phyloP scores from a whole-genome alignment of 2,329 filamentous ascomycete species.

The Lecanicillium sp. region DNA sequence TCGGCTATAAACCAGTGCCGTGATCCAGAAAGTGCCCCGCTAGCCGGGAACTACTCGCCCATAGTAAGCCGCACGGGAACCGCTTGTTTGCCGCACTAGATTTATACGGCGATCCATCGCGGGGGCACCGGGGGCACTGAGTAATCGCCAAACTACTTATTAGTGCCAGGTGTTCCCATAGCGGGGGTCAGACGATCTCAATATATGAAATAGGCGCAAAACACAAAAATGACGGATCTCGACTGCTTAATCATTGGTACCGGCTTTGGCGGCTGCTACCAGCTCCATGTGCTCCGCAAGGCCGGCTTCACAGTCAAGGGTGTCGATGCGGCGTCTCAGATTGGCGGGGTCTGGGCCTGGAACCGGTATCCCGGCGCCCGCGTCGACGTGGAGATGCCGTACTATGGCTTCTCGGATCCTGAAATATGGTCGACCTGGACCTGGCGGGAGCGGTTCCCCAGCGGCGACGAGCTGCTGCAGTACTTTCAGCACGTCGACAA shows the following conservation, averaged over 20 bases:
- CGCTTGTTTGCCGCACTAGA: too few relatives aligned
- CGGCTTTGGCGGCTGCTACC: slow-evolving; percentile 26
- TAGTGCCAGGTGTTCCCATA: too few relatives aligned
- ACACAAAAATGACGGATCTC: neutral
- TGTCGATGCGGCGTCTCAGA: slow-evolving; percentile 36
- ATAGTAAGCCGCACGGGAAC: too few relatives aligned
- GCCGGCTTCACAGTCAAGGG: slow-evolving; percentile 33
- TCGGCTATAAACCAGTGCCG: too few relatives aligned
- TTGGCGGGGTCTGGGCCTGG: slow-evolving; percentile 43
- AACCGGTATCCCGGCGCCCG: slow-evolving; percentile 41
- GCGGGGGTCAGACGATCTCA: too few relatives aligned
- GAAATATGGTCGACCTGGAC: slow-evolving; percentile 41
- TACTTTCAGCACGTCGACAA: slow-evolving; percentile 52
- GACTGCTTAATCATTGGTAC: slow-evolving; percentile 16
- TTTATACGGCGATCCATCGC: too few relatives aligned
- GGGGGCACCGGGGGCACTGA: too few relatives aligned
- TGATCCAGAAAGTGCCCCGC: too few relatives aligned
- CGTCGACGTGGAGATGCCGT: slow-evolving; percentile 37
- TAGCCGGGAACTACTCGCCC: too few relatives aligned
- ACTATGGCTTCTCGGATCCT: slow-evolving; percentile 39
- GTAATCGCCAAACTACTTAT: too few relatives aligned
- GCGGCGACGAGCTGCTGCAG: slow-evolving; percentile 35
- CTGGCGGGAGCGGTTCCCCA: slow-evolving; percentile 40
- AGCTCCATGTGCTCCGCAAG: slow-evolving; percentile 37
- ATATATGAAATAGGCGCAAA: too few relatives aligned